These are phyloP conservation scores for Apiospora malaysiana DNA, from an alignment of 2,329 filamentous ascomycete species.

Conservation along the genomic window DNA sequence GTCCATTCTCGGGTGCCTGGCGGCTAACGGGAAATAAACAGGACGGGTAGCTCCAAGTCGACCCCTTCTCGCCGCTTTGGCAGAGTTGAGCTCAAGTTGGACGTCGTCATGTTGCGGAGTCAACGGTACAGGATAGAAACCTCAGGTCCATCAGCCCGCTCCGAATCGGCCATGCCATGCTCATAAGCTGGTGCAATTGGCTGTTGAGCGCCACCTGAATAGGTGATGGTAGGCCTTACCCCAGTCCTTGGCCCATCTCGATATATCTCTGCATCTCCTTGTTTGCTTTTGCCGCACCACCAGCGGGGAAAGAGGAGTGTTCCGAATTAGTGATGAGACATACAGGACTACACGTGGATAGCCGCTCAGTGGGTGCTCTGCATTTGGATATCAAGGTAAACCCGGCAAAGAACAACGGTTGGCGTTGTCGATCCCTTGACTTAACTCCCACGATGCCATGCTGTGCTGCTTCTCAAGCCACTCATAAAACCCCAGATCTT, in stretches of 20 bases:
- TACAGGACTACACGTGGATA: slow-evolving; percentile 3
- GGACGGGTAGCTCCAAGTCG: not conserved
- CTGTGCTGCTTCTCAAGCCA: not conserved
- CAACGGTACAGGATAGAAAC: not conserved
- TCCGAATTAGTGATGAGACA: slow-evolving; percentile 11
- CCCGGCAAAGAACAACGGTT: slow-evolving; percentile 1
- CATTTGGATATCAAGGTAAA: not conserved
- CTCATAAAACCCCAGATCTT: not conserved
- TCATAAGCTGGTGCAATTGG: not conserved
- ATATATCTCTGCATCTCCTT: not conserved
- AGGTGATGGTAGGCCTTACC: not conserved
- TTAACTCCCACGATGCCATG: not conserved
- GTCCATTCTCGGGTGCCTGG: slow-evolving; percentile 6
- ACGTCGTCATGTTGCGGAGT: slow-evolving; percentile 2
- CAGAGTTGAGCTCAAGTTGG: not conserved
- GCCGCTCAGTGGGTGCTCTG: not conserved
- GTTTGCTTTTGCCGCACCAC: slow-evolving; percentile 9
- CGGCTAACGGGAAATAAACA: slow-evolving; percentile 4
- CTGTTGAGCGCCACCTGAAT: not conserved
- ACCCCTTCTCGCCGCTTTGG: not conserved
- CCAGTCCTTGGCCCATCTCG: slow-evolving; percentile 12
- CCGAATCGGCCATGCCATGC: not conserved
- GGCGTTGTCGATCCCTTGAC: not conserved
- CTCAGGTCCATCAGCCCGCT: not conserved
- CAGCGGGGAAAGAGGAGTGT: not conserved